Base-by-base conservation (phyloP, 768 basidiomycete genomes). In the Sarcodon sp. region DNA sequence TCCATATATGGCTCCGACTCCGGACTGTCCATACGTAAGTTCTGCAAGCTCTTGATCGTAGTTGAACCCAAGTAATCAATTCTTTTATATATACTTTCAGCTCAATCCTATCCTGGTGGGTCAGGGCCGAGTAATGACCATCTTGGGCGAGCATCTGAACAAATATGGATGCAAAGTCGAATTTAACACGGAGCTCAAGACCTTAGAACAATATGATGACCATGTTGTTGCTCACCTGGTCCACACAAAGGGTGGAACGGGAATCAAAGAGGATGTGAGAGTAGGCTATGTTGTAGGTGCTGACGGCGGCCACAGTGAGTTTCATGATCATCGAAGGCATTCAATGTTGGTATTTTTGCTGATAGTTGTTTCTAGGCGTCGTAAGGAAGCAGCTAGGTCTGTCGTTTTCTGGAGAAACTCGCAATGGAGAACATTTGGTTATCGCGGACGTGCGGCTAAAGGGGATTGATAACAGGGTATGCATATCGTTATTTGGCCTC, bases 341-440 rank as follows among this genome's bases (percentile, higher is more conserved):
- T 34, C 33, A n/a, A 6, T 15, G 12, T 13, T 12, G 11, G 33
- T n/a, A n/a, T 6, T 10, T n/a, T 46, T 0, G 31, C 13, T 21
- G 13, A 33, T 6, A 33, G 21, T 9, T 9, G 13, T 33, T n/a
- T 57, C 33, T 33, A 69, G 64, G 70, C 10, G 36, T 61, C 3
- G 63, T 63, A 6, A 60, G 74, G 16, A 70, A 68, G 48, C 53
- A 57, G 35, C 61, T 71, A 3, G 71, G 69, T 0, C 51, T 75
- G 6, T 54, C 58, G 0, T 75, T 75, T 50, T 49, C 66, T 0
- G 73, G 73, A 0, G 63, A 73, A 50, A 69, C 66, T 0, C 54
- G 49, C 6, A 53, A 63, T 3, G 55, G 56, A 4, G 52, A 65
- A 16, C 47, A 47, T 3, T 43, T 59, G 1, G 46, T 68, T 0